These are phyloP conservation scores for Botryotinia calthae DNA, from an alignment of 2,329 filamentous ascomycete genomes.

Conservation along the genomic window DNA sequence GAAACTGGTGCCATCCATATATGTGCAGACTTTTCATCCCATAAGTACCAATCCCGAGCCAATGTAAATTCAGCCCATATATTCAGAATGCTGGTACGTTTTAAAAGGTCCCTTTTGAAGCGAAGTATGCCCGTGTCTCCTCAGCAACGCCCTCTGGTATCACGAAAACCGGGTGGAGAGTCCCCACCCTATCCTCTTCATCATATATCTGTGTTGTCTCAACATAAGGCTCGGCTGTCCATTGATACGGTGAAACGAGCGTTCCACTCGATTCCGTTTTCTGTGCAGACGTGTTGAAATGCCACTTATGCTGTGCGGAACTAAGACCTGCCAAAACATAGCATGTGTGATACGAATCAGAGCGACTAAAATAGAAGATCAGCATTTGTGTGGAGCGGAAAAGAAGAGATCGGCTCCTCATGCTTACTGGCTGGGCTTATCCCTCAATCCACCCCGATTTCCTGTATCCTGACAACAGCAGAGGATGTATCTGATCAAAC, in stretches of 20 bases:
- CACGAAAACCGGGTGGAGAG: slow-evolving; percentile 81
- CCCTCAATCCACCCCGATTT: slow-evolving; percentile 75
- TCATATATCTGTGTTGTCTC: slow-evolving; percentile 64
- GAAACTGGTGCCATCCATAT: slow-evolving; percentile 4
- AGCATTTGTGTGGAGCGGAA: slow-evolving; percentile 23
- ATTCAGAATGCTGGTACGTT: neutral
- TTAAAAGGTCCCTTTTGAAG: slow-evolving; percentile 35
- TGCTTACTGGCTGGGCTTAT: slow-evolving; percentile 87
- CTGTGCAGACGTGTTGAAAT: slow-evolving; percentile 41
- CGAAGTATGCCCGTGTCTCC: slow-evolving; percentile 35
- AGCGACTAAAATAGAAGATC: slow-evolving; percentile 49
- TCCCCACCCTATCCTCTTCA: slow-evolving; percentile 64
- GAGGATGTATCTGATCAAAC: slow-evolving; percentile 84
- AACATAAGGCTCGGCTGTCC: slow-evolving; percentile 44
- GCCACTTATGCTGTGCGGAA: slow-evolving; percentile 70
- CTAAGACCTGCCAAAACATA: slow-evolving; percentile 87
- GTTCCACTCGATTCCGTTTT: slow-evolving; percentile 39
- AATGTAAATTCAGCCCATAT: slow-evolving; percentile 5
- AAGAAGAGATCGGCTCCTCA: slow-evolving; percentile 20
- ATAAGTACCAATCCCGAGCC: slow-evolving; percentile 2
- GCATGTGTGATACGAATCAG: slow-evolving; percentile 90
- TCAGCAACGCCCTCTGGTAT: slow-evolving; percentile 61
- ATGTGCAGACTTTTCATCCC: neutral
- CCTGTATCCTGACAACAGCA: slow-evolving; percentile 77
- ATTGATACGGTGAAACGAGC: slow-evolving; percentile 40